Percentiles rank a stretch among this genome's conserved stretches.
phyloP scores from a whole-genome alignment of 495 filamentous ascomycete species.

The Penicillium ucsense region DNA sequence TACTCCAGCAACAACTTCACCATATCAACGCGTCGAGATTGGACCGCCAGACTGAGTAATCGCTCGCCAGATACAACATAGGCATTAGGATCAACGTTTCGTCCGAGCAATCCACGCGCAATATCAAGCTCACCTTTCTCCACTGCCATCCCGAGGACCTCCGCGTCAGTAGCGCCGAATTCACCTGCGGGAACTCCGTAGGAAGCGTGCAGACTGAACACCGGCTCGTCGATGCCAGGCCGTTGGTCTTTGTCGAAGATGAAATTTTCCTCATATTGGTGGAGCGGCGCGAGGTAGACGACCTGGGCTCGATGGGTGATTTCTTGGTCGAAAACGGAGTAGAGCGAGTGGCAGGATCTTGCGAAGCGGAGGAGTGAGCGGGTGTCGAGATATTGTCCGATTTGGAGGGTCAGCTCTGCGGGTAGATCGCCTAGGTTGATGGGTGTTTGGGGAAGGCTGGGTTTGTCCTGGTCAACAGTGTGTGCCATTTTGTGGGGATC shows the following conservation, averaged over 20 bases:
- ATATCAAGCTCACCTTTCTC: background rate
- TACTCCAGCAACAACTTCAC: background rate
- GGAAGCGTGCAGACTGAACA: background rate
- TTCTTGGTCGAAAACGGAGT: background rate
- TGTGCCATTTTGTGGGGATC: too few species aligned
- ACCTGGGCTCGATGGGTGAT: background rate
- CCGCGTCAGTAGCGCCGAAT: background rate
- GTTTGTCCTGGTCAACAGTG: too few species aligned
- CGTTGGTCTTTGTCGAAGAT: background rate
- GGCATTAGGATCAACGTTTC: background rate
- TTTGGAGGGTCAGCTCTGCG: background rate
- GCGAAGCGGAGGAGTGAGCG: background rate
- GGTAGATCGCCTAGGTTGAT: background rate
- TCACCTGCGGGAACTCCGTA: background rate
- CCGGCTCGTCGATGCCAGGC: background rate
- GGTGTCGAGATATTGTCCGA: background rate
- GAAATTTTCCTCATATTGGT: background rate
- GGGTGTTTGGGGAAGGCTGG: background rate
- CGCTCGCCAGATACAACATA: background rate
- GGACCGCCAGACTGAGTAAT: slow-evolving; percentile 1
- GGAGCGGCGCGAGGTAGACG: background rate
- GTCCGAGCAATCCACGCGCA: background rate
- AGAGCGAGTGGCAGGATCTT: background rate
- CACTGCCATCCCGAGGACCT: background rate
- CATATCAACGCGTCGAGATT: background rate